Base-by-base conservation (phyloP, 2,329 filamentous ascomycete genomes). In the Aureobasidium subglaciale region DNA sequence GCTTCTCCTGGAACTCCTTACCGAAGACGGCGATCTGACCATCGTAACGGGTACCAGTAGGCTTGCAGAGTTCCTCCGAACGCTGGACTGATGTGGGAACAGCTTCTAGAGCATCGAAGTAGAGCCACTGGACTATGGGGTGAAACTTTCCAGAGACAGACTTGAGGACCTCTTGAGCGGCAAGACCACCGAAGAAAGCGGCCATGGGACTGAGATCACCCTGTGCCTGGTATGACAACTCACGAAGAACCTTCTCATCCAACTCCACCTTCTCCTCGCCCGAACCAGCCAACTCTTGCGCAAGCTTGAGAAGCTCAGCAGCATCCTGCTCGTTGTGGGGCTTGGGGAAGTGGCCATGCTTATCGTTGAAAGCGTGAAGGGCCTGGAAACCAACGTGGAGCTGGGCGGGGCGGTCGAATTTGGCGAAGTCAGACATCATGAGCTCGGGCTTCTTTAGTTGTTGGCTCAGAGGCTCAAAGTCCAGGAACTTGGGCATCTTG, bases 41-140 rank as follows among this genome's bases (percentile, higher is more conserved):
- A 70, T 99, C 93, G 68, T 99, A 99, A 57, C 93, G 86, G 58
- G 86, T 87, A 42, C 87, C 88, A 34, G 82, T 76, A 32, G 93
- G 92, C 71, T 88, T 87, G 80, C 93, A 99, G 43, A 87, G 79
- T 71, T 95, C 90, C 65, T 95, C 88, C 3, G 86, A 90, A 62
- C 93, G 86, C 60, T 81, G 78, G 41, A 79, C 81, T 15, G 82
- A 87, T 1, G 84, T 80, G 1, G 93, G 92, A 2, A 99, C 79
- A 9, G 93, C 96, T 72, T 99, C 93, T n/a, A 99, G 77, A 1
- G 93, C 96, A 72, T 99, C 93, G 64, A 96, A 95, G 77, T 99
- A 97, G 69, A 99, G 80, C 84, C 88, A 97, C 71, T 99, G 93
- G 63, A 87, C 81, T 62, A 97, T 85, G n/a, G 93, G 93, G 65